Evolutionary conservation across 805 yeast genomes (phyloP).

Genomic region (Yarrowia keelungensis): DNA sequence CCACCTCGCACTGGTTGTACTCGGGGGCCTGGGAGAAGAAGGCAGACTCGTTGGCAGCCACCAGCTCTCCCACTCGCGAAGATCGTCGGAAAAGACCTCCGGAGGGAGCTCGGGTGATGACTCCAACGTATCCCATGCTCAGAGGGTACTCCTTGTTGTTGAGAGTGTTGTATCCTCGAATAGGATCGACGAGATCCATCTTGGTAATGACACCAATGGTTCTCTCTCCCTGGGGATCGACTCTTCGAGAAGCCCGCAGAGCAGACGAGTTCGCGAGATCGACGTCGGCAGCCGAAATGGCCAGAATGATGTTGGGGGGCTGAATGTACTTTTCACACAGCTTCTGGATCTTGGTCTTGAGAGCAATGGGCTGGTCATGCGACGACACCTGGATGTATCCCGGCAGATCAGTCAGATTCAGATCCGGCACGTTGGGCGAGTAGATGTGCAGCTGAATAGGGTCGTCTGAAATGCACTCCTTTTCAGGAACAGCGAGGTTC

Average conservation of each 20-base stretch:
- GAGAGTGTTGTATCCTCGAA: constrained; percentile 69
- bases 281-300: constrained; percentile 97
- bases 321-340: constrained; percentile 86
- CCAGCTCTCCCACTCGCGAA: constrained; percentile 62
- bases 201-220: constrained; percentile 97
- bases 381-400: constrained; percentile 98
- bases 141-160: constrained; percentile 85
- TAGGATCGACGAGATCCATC: constrained; percentile 85
- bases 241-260: constrained; percentile 81
- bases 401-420: constrained; percentile 93
- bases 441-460: constrained; percentile 91
- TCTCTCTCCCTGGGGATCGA: constrained; percentile 94
- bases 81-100: constrained; percentile 60
- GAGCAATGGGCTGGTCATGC: constrained; percentile 88
- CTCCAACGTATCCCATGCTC: constrained; percentile 97
- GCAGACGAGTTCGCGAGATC: constrained; percentile 97
- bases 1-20: constrained; percentile 72
- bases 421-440: constrained; percentile 90
- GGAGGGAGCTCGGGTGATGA: constrained; percentile 80
- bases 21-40: constrained; percentile 71
- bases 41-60: constrained; percentile 56
- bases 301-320: constrained; percentile 91
- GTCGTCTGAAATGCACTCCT: constrained; percentile 87
- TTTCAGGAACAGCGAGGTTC: constrained; percentile 87
- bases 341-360: constrained; percentile 77